Conservation (phyloP, 257 asterid genomes). For the Salvia rosmarinus region DNA sequence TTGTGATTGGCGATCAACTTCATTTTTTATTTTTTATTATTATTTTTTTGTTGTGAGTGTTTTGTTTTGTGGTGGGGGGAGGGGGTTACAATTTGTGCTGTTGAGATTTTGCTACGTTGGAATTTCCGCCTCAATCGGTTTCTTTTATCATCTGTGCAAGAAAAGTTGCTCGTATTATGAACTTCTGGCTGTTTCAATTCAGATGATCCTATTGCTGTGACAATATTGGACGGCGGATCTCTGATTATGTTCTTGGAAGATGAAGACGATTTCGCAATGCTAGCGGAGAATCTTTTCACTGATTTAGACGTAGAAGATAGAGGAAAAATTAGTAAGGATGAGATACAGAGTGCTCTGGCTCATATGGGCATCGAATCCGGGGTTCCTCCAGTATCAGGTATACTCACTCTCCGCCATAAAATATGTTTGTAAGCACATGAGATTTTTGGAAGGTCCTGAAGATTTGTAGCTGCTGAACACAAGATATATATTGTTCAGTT, state of each 20-base stretch:
- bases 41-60: no score
- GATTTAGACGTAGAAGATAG: constrained; percentile 59
- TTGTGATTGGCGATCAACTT: constrained; percentile 10
- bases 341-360: constrained; percentile 50
- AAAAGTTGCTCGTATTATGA: constrained; percentile 15
- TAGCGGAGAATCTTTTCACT: constrained; percentile 67
- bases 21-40: no score
- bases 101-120: neutral
- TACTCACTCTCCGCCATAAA: constrained; percentile 3
- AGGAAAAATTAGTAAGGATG: constrained; percentile 58
- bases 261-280: constrained; percentile 74
- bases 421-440: neutral
- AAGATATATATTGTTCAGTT: constrained; percentile 10
- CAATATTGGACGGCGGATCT: constrained; percentile 54
- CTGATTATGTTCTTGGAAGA: constrained; percentile 54
- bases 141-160: neutral
- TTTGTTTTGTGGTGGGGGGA: no score
- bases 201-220: constrained; percentile 58
- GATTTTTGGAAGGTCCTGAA: constrained; percentile 10
- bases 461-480: neutral
- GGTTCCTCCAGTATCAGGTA: constrained; percentile 64
- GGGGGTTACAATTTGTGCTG: constrained; percentile 13
- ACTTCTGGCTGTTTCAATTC: constrained; percentile 20
- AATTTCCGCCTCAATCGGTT: neutral
- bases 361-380: constrained; percentile 67